Conservation (phyloP, 495 filamentous ascomycete species). For the Trichocladium uniseriatum region DNA sequence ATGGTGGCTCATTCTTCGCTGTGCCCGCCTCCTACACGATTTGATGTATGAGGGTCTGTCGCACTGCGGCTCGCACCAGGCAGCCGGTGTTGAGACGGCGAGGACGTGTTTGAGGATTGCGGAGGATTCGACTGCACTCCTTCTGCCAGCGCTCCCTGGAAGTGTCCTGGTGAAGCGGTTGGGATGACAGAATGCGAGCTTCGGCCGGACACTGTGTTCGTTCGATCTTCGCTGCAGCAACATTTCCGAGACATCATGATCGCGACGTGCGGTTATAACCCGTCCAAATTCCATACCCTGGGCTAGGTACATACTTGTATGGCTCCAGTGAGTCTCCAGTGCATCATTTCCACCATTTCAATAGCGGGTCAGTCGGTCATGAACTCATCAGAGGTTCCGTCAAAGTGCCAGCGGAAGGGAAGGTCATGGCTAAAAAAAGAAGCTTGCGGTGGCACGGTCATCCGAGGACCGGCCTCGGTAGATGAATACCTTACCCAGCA, state of each 20-base stretch:
- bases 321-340: too few species aligned
- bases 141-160: background rate
- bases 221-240: background rate
- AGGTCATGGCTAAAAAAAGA: constrained; percentile 17
- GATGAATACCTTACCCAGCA: background rate
- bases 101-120: background rate
- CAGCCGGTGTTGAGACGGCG: background rate
- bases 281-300: too few species aligned
- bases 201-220: background rate
- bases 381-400: too few species aligned
- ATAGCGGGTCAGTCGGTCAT: background rate
- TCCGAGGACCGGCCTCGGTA: background rate
- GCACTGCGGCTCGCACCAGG: background rate
- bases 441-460: background rate
- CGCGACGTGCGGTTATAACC: too few species aligned
- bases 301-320: too few species aligned
- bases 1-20: background rate
- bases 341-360: too few species aligned
- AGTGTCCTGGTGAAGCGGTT: too few species aligned
- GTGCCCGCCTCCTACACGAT: background rate
- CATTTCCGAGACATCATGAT: background rate
- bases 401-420: too few species aligned
- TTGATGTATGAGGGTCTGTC: background rate
- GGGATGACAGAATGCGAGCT: background rate
- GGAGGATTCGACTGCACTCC: background rate